These are phyloP conservation scores for Forsythia viridissima DNA, from an alignment of 257 asterid genomes.

Conservation along the genomic window DNA sequence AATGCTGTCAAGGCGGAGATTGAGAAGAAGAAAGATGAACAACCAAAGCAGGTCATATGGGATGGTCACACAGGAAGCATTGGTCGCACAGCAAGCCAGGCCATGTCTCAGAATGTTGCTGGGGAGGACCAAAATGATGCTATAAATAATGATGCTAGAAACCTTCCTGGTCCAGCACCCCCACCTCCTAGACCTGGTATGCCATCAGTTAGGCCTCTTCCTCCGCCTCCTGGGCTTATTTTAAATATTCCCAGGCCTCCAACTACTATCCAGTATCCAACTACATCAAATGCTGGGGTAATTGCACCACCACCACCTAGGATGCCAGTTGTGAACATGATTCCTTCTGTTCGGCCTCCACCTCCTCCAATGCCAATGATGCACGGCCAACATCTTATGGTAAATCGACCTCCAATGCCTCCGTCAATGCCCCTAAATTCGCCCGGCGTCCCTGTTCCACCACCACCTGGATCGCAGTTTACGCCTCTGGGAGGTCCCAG, in stretches of 20 bases:
- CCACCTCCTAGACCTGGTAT: conserved; percentile 77
- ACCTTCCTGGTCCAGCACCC: conserved; percentile 84
- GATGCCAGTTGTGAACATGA: conserved; percentile 59
- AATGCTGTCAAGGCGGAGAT: conserved; percentile 96
- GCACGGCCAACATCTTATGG: conserved; percentile 69
- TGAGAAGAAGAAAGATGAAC: conserved; percentile 90
- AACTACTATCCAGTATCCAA: conserved; percentile 51
- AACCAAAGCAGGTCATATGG: conserved; percentile 97
- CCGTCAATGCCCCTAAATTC: conserved; percentile 46
- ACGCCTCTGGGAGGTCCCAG: conserved; percentile 65
- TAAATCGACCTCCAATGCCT: conserved; percentile 68
- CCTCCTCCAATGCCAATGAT: conserved; percentile 72
- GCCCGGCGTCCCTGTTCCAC: conserved; percentile 57
- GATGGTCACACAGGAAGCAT: conserved; percentile 95
- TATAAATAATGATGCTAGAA: conserved; percentile 49
- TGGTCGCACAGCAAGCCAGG: conserved; percentile 91
- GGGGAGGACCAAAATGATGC: conserved; percentile 62
- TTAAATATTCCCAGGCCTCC: conserved; percentile 83
- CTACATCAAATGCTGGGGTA: conserved; percentile 42
- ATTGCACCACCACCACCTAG: conserved; percentile 72
- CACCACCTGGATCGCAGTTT: conserved; percentile 85
- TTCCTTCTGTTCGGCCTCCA: conserved; percentile 67
- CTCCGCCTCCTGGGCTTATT: conserved; percentile 83
- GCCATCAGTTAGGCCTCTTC: conserved; percentile 75
- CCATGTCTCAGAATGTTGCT: conserved; percentile 70